A percentile compares a stretch with the other conserved stretches of the same genome.
These are phyloP conservation scores for Diaporthe batatas DNA, from an alignment of 2,329 filamentous ascomycete species.

Conservation along the genomic window DNA sequence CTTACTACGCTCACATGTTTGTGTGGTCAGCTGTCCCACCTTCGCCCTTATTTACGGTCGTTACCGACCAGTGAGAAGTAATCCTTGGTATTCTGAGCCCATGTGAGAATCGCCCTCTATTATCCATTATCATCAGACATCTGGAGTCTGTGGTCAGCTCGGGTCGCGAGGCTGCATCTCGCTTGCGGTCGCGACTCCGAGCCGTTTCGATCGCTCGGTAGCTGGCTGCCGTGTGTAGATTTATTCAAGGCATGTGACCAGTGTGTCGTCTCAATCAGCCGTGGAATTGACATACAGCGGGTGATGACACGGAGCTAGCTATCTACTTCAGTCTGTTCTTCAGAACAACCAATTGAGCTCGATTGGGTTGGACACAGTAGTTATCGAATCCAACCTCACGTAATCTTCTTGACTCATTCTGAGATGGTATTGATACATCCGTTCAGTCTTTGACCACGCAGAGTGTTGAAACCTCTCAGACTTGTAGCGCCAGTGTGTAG, in stretches of 20 bases:
- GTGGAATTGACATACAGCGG: neutral
- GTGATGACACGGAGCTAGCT: rapidly evolving
- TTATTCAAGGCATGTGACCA: neutral
- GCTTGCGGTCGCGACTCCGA: neutral
- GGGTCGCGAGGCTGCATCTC: neutral
- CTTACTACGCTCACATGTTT: neutral
- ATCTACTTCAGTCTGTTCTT: neutral
- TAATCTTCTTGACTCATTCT: neutral
- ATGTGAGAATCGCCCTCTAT: too few relatives aligned
- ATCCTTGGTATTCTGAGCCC: neutral
- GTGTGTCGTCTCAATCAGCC: neutral
- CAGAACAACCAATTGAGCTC: neutral
- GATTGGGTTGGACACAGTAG: neutral
- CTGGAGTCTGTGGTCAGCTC: neutral
- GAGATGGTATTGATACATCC: neutral
- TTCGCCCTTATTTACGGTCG: neutral
- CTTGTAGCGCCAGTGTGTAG: neutral
- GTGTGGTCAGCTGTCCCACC: neutral
- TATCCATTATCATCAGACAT: too few relatives aligned
- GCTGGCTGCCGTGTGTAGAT: neutral
- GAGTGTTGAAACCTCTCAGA: neutral
- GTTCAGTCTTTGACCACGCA: neutral
- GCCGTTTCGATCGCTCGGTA: neutral
- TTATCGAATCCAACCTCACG: neutral
- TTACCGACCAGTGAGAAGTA: neutral